Conservation (phyloP, 2,329 filamentous ascomycete genomes). For the Nigrospora sphaerica region DNA sequence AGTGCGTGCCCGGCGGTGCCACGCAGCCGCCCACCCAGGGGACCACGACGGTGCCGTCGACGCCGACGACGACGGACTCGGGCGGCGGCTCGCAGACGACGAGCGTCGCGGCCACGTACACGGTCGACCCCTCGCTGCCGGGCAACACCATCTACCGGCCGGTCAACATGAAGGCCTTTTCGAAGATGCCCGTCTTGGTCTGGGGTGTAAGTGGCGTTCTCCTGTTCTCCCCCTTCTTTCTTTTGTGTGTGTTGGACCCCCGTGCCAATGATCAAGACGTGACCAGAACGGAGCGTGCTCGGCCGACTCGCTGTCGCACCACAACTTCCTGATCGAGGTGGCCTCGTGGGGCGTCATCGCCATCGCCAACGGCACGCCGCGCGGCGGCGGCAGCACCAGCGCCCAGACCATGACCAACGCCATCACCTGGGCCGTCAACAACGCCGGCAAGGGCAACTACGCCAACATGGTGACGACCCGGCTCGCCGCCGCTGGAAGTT, state of each 20-base stretch:
- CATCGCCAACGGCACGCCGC: neutral
- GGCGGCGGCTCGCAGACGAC: neutral
- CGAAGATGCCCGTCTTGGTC: neutral
- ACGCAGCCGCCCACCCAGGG: neutral
- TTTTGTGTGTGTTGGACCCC: too few species aligned
- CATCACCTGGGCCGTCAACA: conserved; percentile 1
- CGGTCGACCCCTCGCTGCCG: neutral
- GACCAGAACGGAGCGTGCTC: neutral
- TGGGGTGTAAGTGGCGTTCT: neutral
- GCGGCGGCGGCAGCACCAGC: neutral
- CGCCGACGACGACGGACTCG: neutral
- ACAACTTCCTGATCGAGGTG: conserved; percentile 1
- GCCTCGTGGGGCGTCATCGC: neutral
- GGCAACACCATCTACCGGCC: conserved; percentile 2
- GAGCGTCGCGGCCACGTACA: neutral
- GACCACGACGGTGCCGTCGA: neutral
- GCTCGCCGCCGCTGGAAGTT: neutral
- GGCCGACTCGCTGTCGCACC: neutral
- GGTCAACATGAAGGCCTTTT: neutral
- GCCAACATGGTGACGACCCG: neutral
- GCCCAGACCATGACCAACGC: neutral
- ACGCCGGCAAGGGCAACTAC: neutral
- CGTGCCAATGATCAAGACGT: too few species aligned
- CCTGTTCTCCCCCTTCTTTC: too few species aligned
- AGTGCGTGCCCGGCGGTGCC: neutral